Percentiles rank a stretch among this genome's conserved stretches.
Conservation (phyloP, 306 rosid species). For the Cucurbita argyrosperma region DNA sequence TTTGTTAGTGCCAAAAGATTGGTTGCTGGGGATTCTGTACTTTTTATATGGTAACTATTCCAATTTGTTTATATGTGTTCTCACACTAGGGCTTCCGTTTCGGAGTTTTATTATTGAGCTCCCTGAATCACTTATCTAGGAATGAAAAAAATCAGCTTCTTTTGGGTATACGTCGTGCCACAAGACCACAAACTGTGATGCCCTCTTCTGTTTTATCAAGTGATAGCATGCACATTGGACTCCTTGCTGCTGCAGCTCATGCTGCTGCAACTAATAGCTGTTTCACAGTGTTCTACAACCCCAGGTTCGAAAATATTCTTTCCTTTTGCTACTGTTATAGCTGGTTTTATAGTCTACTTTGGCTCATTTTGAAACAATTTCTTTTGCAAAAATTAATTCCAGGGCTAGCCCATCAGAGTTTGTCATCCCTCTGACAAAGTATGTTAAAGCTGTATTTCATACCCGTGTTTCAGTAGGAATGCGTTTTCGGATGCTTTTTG, state of each 20-base stretch:
- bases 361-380: conserved; percentile 13
- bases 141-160: conserved; percentile 83
- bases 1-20: conserved; percentile 91
- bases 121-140: conserved; percentile 23
- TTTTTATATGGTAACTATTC: conserved; percentile 58
- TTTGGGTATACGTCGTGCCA: conserved; percentile 75
- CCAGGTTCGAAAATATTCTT: conserved; percentile 39
- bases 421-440: conserved; percentile 66
- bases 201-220: conserved; percentile 78
- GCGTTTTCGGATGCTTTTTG: conserved; percentile 89
- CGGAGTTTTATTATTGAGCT: conserved; percentile 1
- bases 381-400: conserved; percentile 11
- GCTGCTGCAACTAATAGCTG: conserved; percentile 83
- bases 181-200: conserved; percentile 65
- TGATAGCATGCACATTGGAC: conserved; percentile 92
- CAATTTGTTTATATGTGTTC: neutral
- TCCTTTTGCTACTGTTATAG: neutral
- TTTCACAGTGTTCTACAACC: conserved; percentile 77
- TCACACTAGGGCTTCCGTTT: conserved; percentile 8
- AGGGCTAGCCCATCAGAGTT: conserved; percentile 95
- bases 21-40: conserved; percentile 85
- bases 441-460: conserved; percentile 76
- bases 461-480: conserved; percentile 83
- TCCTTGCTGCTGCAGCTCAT: conserved; percentile 93
- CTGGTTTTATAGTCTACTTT: neutral